Base-by-base conservation (phyloP, 2,329 filamentous ascomycete genomes). In the Scedosporium minutisporum region DNA sequence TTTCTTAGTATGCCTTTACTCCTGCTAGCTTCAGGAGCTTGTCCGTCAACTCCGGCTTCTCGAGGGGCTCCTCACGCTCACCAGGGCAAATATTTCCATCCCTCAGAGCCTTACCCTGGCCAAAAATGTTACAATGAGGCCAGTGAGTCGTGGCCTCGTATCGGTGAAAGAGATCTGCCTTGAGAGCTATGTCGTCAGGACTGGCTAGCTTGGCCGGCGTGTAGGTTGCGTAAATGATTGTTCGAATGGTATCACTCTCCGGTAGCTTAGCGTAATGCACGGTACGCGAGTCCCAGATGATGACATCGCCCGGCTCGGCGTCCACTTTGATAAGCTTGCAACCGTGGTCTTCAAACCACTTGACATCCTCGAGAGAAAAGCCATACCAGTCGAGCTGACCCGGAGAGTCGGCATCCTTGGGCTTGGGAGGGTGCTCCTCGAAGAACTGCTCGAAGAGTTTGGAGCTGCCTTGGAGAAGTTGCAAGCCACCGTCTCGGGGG, bases 221-320 rank as follows among this genome's bases (percentile, higher is more conserved):
- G 61, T 67, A 70, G 10, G 65, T 63, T 4, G 66, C 64, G 21
- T 70, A 70, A 10, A 64, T 65, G 21, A 66, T 65, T 1, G 66
- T 68, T n/a, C 68, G 53, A 21, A 67, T 66, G 23, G 57, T 12
- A 10, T 61, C 61, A 44, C 68, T 67, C 38, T 64, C 62, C 0
- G 65, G 65, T 6, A 61, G 63, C 4, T 57, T 27, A 6, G 62
- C 64, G 48, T 66, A 68, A 59, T 68, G 67, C 59, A 66, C 65
- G 27, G 64, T 65, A 7, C 65, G 64, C 21, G 64, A 68, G 63
- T 75, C 74, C 69, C 74, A 76, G 4, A 75, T 64, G 16, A 75
- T 66, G 10, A 75, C 63, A 53, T 75, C 73, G 1, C 73, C 73
- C 0, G 72, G 72, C 27, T 72, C 72, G 16, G 71, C 72, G 51